phyloP scores from a whole-genome alignment of 2,329 filamentous ascomycete species.

The Gyromitra esculenta region DNA sequence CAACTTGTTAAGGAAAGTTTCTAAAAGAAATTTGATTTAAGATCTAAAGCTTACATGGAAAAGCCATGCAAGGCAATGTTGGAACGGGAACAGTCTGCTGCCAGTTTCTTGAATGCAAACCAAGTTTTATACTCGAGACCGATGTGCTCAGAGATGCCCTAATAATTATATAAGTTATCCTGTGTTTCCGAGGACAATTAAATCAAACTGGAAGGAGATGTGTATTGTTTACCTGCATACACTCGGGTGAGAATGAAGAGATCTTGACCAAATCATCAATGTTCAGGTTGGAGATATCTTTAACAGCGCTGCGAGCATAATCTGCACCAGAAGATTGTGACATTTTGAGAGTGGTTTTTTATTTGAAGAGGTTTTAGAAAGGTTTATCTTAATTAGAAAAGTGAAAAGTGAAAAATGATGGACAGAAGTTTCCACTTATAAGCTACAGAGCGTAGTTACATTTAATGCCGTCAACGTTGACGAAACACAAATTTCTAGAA shows the following conservation, averaged over 20 bases:
- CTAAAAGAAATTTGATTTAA: neutral
- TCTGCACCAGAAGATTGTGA: constrained; percentile 10
- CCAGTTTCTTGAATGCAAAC: constrained; percentile 20
- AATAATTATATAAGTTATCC: neutral
- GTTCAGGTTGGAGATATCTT: constrained; percentile 20
- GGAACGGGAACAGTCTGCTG: constrained; percentile 1
- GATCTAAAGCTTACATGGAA: neutral
- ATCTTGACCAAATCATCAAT: constrained; percentile 16
- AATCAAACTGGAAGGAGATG: neutral
- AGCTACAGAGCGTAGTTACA: neutral
- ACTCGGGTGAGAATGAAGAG: constrained; percentile 26
- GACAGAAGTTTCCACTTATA: neutral
- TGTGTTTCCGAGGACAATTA: too few species aligned
- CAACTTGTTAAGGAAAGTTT: neutral
- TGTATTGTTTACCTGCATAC: constrained; percentile 16
- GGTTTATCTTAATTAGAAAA: neutral
- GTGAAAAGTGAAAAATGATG: neutral
- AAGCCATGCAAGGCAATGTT: constrained; percentile 31
- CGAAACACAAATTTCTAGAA: neutral
- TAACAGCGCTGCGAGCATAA: neutral
- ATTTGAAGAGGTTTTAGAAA: neutral
- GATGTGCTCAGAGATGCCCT: constrained; percentile 22
- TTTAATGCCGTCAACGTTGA: constrained; percentile 8
- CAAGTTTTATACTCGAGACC: constrained; percentile 14
- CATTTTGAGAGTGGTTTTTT: constrained; percentile 15